phyloP scores from a whole-genome alignment of 1,284 basidiomycete species.

The Wallemia ichthyophaga region DNA sequence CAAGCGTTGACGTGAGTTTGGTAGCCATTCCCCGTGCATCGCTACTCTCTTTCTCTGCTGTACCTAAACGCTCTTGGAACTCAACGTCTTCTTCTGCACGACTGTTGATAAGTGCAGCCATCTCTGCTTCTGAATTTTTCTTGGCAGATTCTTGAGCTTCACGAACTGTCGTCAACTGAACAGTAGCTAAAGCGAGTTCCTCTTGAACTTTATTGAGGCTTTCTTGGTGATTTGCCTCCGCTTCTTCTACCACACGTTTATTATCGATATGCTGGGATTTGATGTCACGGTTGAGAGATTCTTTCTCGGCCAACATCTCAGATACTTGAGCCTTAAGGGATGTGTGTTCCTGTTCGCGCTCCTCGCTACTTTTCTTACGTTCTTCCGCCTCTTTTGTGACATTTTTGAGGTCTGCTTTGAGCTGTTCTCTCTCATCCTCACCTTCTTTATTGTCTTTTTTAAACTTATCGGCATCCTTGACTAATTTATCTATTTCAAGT shows the following conservation, averaged over 20 bases:
- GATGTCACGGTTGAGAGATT: neutral
- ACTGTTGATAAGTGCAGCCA: neutral
- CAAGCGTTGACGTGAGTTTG: neutral
- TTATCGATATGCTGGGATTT: neutral
- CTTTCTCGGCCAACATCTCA: neutral
- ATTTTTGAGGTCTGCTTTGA: neutral
- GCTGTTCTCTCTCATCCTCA: neutral
- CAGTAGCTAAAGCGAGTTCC: neutral
- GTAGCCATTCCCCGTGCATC: neutral
- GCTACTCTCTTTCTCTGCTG: neutral
- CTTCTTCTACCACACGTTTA: neutral
- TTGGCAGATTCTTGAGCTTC: neutral
- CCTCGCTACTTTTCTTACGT: neutral
- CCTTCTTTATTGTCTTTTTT: neutral
- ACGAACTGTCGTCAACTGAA: too few relatives aligned
- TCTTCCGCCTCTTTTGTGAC: neutral
- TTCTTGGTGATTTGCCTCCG: neutral
- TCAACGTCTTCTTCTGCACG: neutral
- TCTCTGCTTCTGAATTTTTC: neutral
- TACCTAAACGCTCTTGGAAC: neutral
- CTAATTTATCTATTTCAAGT: neutral
- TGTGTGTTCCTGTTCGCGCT: neutral
- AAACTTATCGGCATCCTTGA: neutral
- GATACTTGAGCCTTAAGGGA: neutral
- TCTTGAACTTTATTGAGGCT: neutral